Conservation (phyloP, 345 rosid species). For the Eucalyptus regnans region DNA sequence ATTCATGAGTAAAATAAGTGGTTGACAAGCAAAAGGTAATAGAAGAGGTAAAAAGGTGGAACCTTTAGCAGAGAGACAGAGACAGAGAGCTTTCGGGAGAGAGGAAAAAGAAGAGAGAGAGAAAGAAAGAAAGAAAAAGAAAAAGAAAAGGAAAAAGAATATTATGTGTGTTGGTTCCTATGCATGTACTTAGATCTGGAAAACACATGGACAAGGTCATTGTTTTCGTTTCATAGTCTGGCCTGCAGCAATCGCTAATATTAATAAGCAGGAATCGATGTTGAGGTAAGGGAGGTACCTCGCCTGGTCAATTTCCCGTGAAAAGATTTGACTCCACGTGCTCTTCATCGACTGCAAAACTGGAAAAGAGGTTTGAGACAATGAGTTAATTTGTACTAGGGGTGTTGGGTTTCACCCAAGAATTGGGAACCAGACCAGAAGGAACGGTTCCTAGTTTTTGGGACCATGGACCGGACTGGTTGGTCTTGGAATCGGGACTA, state of each 20-base stretch:
- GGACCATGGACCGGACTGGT: fast-evolving
- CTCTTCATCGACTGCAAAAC: neutral
- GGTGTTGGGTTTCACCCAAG: neutral
- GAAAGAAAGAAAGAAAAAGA: too few species aligned
- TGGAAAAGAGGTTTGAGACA: neutral
- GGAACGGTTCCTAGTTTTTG: neutral
- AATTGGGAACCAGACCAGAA: neutral
- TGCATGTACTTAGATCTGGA: neutral
- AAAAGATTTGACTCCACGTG: neutral
- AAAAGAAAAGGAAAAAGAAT: neutral
- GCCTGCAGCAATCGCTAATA: neutral
- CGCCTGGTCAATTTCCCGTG: neutral
- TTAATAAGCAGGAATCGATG: neutral
- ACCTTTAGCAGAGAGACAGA: too few species aligned
- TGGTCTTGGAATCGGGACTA: too few species aligned
- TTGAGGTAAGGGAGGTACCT: neutral
- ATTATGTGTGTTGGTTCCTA: neutral
- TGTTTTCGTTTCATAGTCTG: neutral
- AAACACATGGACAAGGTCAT: neutral
- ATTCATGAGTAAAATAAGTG: neutral
- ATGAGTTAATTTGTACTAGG: neutral
- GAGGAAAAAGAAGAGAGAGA: too few species aligned
- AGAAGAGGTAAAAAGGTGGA: too few species aligned
- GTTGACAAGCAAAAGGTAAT: too few species aligned
- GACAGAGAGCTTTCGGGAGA: too few species aligned